Conservation (phyloP, 2,329 filamentous ascomycete genomes). For the Tympanopsis confertula region DNA sequence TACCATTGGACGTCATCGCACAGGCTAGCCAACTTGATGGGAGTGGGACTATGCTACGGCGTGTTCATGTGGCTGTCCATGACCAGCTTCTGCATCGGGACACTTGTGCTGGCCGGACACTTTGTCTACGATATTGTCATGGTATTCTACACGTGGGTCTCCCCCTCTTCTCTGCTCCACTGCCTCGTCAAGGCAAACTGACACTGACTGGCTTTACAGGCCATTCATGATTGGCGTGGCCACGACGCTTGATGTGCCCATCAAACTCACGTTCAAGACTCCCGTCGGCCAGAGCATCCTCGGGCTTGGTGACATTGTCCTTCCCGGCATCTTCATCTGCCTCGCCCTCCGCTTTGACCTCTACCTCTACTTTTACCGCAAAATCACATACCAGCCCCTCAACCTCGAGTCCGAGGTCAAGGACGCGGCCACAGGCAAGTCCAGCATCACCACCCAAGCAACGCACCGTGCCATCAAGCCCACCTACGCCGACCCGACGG, state of each 20-base stretch:
- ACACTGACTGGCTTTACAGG: constrained; percentile 21
- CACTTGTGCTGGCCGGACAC: constrained; percentile 63
- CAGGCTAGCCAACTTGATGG: constrained; percentile 71
- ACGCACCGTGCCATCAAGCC: too few relatives aligned
- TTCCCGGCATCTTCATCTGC: constrained; percentile 83
- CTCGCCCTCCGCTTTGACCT: constrained; percentile 86
- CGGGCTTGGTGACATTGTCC: constrained; percentile 83
- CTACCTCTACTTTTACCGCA: constrained; percentile 67
- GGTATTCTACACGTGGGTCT: constrained; percentile 67
- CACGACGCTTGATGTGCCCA: constrained; percentile 78
- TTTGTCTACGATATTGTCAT: constrained; percentile 95
- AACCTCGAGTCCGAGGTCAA: constrained; percentile 17
- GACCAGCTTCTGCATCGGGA: constrained; percentile 74
- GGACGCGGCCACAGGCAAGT: constrained; percentile 15
- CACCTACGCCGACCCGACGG: too few relatives aligned
- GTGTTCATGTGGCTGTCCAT: constrained; percentile 77
- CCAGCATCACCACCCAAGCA: constrained; percentile 17
- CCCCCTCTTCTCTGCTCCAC: background rate
- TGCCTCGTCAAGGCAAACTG: background rate
- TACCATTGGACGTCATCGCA: constrained; percentile 55
- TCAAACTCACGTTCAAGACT: constrained; percentile 70
- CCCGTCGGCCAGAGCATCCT: constrained; percentile 69
- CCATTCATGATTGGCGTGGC: constrained; percentile 82
- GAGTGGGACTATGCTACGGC: constrained; percentile 76
- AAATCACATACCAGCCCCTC: constrained; percentile 37